These are phyloP conservation scores for Fallopia convolvulus DNA, from an alignment of 148 eudicot species.

Conservation along the genomic window DNA sequence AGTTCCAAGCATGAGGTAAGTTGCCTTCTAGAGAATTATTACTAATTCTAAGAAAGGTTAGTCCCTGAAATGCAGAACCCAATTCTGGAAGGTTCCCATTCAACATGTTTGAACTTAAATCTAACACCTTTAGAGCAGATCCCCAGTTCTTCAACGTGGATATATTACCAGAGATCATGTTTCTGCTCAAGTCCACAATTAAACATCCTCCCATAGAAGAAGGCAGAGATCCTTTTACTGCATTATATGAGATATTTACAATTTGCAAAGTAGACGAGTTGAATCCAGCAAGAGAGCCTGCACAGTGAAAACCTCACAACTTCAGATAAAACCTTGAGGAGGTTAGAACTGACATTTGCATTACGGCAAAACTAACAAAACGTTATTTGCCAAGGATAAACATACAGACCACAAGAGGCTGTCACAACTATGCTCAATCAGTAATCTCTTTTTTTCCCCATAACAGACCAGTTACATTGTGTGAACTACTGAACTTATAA, in stretches of 20 bases:
- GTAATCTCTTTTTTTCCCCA: background rate
- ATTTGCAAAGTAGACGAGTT: slow-evolving; percentile 64
- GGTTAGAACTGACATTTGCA: background rate
- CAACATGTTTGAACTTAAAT: slow-evolving; percentile 75
- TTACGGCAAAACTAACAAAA: background rate
- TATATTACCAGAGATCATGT: slow-evolving; percentile 44
- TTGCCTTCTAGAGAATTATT: slow-evolving; percentile 62
- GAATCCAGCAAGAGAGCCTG: slow-evolving; percentile 68
- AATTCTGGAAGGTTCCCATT: slow-evolving; percentile 61
- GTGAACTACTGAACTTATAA: background rate
- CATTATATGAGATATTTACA: slow-evolving; percentile 54
- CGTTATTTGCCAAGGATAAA: background rate
- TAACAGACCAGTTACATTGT: background rate
- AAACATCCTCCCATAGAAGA: slow-evolving; percentile 39
- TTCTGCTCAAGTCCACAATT: slow-evolving; percentile 51
- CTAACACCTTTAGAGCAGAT: slow-evolving; percentile 50
- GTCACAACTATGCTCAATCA: background rate
- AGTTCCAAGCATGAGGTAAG: slow-evolving; percentile 44
- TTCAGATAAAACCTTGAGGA: slow-evolving; percentile 14
- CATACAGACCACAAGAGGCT: background rate
- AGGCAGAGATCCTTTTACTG: slow-evolving; percentile 48
- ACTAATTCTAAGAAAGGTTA: slow-evolving; percentile 50
- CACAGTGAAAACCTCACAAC: slow-evolving; percentile 14
- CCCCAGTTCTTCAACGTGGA: slow-evolving; percentile 43
- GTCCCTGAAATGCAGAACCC: slow-evolving; percentile 40